These are phyloP conservation scores for Rhododendron mucronatum DNA, from an alignment of 148 eudicot species.

Conservation along the genomic window DNA sequence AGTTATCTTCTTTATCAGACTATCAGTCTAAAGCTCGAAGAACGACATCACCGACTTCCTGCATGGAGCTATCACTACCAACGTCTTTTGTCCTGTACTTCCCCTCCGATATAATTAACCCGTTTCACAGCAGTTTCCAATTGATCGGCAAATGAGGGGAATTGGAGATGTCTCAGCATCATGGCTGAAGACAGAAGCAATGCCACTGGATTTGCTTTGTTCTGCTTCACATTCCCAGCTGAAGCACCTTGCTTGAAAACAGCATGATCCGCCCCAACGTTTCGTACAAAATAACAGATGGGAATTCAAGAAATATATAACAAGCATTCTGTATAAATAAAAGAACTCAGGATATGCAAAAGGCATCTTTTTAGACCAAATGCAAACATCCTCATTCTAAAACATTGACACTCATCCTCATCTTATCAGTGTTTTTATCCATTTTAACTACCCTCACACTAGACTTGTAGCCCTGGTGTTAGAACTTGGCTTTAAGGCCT, in stretches of 20 bases:
- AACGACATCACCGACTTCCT: slow-evolving; percentile 41
- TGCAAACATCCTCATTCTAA: not conserved
- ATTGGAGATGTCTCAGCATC: slow-evolving; percentile 52
- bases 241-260: slow-evolving; percentile 53
- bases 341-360: not conserved
- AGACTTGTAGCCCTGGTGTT: no score
- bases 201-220: slow-evolving; percentile 48
- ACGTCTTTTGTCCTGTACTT: slow-evolving; percentile 34
- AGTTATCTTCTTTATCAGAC: slow-evolving; percentile 11
- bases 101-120: slow-evolving; percentile 36
- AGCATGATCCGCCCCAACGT: slow-evolving; percentile 42
- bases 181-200: slow-evolving; percentile 50
- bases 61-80: slow-evolving; percentile 38
- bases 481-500: no score
- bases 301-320: not conserved
- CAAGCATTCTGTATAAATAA: not conserved
- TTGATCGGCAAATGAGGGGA: slow-evolving; percentile 46
- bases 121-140: slow-evolving; percentile 41
- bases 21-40: slow-evolving; percentile 27
- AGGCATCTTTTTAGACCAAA: not conserved
- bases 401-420: no score
- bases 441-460: no score
- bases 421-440: no score
- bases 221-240: slow-evolving; percentile 42
- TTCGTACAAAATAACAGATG: slow-evolving; percentile 19